These are phyloP conservation scores for Berberis vulgaris DNA, from an alignment of 164 flowering plant species.

Conservation along the genomic window DNA sequence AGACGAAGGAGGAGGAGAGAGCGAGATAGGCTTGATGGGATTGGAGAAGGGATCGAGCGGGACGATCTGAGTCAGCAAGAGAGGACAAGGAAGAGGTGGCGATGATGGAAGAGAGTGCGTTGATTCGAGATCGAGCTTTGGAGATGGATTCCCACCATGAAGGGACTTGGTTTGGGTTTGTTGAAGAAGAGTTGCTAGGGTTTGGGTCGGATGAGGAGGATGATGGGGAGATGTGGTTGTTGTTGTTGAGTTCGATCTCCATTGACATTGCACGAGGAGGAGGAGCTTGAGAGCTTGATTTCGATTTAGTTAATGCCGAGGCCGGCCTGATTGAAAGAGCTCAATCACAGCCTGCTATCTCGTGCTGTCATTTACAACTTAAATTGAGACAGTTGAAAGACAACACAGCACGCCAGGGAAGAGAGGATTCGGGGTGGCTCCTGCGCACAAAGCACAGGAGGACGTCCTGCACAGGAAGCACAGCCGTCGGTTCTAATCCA, in stretches of 20 bases:
- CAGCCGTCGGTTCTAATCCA: too few relatives aligned
- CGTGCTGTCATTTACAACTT: too few relatives aligned
- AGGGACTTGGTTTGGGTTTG: conserved; percentile 23
- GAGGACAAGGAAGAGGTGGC: conserved; percentile 42
- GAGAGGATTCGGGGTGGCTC: too few relatives aligned
- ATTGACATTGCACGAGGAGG: neutral
- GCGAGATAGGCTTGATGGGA: conserved; percentile 46
- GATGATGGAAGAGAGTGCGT: conserved; percentile 52
- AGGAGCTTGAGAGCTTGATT: too few relatives aligned
- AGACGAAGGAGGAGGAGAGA: conserved; percentile 44
- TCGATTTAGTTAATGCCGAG: too few relatives aligned
- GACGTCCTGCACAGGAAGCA: too few relatives aligned
- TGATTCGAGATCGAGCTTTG: conserved; percentile 74
- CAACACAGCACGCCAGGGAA: too few relatives aligned
- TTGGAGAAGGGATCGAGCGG: conserved; percentile 76
- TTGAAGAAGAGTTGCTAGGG: conserved; percentile 6
- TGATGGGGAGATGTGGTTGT: conserved; percentile 6
- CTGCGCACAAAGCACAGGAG: too few relatives aligned
- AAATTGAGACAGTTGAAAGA: too few relatives aligned
- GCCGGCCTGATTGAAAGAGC: too few relatives aligned
- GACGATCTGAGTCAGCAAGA: conserved; percentile 85
- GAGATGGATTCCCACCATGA: conserved; percentile 95
- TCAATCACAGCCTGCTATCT: too few relatives aligned
- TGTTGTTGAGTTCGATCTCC: conserved; percentile 20
- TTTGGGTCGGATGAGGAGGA: conserved; percentile 15